Evolutionary conservation across 257 asterid genomes (phyloP).

Genomic region (Salvia splendens): DNA sequence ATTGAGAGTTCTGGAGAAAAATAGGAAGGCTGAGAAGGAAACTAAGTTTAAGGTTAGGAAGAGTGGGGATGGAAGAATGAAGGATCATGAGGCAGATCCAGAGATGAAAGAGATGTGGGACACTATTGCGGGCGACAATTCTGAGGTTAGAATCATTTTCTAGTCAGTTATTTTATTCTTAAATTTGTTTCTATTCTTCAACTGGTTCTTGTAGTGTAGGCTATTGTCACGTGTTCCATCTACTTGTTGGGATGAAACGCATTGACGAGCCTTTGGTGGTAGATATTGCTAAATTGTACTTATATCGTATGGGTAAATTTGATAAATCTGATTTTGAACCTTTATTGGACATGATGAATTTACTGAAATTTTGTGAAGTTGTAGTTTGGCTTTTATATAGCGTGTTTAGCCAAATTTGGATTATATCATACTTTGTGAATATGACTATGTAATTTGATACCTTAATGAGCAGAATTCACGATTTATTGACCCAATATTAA

Average conservation of each 20-base stretch:
- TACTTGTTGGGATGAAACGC: conserved; percentile 24
- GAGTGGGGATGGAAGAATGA: conserved; percentile 56
- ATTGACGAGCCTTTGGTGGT: conserved; percentile 17
- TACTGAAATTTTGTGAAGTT: neutral
- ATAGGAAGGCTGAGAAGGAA: conserved; percentile 57
- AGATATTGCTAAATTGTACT: conserved; percentile 2
- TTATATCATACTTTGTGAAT: neutral
- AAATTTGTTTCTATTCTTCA: neutral
- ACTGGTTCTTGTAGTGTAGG: conserved; percentile 12
- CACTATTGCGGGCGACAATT: conserved; percentile 69
- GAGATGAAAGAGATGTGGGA: conserved; percentile 99
- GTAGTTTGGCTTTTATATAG: neutral
- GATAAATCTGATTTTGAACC: conserved; percentile 5
- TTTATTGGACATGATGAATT: neutral
- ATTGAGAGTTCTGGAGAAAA: conserved; percentile 56
- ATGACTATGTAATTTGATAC: neutral
- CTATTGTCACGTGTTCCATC: neutral
- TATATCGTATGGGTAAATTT: conserved; percentile 21
- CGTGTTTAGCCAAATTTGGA: neutral
- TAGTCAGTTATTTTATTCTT: conserved; percentile 36
- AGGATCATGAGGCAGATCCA: conserved; percentile 76
- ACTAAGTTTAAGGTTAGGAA: conserved; percentile 57
- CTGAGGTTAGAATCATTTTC: conserved; percentile 40
- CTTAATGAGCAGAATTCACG: neutral
- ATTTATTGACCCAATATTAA: neutral